Base-by-base conservation (phyloP, 306 rosid species). In the Casuarina equisetifolia region DNA sequence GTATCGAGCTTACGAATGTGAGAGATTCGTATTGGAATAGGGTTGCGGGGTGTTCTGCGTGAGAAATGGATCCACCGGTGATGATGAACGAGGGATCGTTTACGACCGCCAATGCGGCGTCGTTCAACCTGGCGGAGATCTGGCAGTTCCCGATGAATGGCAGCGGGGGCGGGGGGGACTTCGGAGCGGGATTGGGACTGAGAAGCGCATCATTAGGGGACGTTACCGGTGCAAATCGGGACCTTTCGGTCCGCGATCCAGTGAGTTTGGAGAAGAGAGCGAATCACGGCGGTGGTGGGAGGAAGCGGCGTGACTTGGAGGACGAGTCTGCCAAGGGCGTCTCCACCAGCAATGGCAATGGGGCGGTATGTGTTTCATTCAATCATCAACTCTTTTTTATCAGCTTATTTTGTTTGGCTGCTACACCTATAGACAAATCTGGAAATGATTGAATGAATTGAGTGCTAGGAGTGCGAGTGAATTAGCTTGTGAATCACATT, bases 61-160 rank as follows among this genome's bases (percentile, higher is more conserved):
- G 77, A 13, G n/a, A 4, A 0, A 94, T 94, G 98, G 97, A 94
- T 94, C 98, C 98, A 43, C 81, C 84, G 0, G 81, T 90, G 32
- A 78, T 90, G 46, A 86, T 88, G 67, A 86, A 84, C 82, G 87
- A 62, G 48, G 81, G 49, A 17, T 75, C 88, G 53, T 91, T 79
- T 64, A 73, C 91, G 9, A 85, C 87, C 74, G 67, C 86, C 44
- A 88, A 78, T 87, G 77, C 85, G 72, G 15, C 85, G 79, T 52
- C 96, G 64, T 90, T 1, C 77, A 88, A 88, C 77, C 78, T 88
- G 3, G 11, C 94, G 3, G 95, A 92, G 96, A 90, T 90, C 95
- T 94, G 97, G 98, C 89, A 74, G 32, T 84, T 86, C 35, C 91
- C 91, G 17, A 68, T 88, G 73, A 85, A 74, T 45, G 70, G 79